Percentiles rank a stretch among this genome's conserved stretches.
Conservation (phyloP, 2,329 filamentous ascomycete genomes). For the Calonectria pteridis region DNA sequence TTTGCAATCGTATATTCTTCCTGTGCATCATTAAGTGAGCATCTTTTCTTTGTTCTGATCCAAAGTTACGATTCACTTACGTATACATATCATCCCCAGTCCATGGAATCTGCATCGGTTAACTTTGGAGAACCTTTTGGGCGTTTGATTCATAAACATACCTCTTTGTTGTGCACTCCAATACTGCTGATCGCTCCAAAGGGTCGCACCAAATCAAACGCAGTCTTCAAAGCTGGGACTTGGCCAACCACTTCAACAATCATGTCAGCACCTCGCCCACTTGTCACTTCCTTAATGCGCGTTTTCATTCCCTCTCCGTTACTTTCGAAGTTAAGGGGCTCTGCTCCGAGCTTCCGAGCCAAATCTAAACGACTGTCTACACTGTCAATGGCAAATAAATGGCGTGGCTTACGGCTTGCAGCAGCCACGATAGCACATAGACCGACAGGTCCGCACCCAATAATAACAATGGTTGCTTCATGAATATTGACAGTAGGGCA, state of each 20-base stretch:
- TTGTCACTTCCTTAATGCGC: slow-evolving; percentile 79
- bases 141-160: slow-evolving; percentile 49
- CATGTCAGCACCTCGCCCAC: slow-evolving; percentile 86
- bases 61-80: slow-evolving; percentile 50
- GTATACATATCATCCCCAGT: slow-evolving; percentile 72
- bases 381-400: slow-evolving; percentile 84
- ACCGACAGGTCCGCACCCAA: slow-evolving; percentile 89
- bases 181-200: slow-evolving; percentile 82
- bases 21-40: slow-evolving; percentile 47
- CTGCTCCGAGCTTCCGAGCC: slow-evolving; percentile 81
- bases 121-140: slow-evolving; percentile 1
- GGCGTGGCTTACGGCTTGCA: slow-evolving; percentile 79
- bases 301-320: slow-evolving; percentile 74
- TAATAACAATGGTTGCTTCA: slow-evolving; percentile 78
- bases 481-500: slow-evolving; percentile 54
- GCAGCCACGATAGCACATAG: slow-evolving; percentile 86
- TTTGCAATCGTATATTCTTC: slow-evolving; percentile 80
- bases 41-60: slow-evolving; percentile 36
- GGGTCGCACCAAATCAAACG: slow-evolving; percentile 77
- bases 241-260: slow-evolving; percentile 84
- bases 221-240: slow-evolving; percentile 76
- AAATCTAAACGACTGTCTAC: slow-evolving; percentile 80
- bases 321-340: slow-evolving; percentile 82
- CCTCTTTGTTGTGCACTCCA: slow-evolving; percentile 81
- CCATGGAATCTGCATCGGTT: slow-evolving; percentile 71